Percentiles rank a stretch among this genome's conserved stretches.
Evolutionary conservation across 768 basidiomycete genomes (phyloP).

Genomic region (Boletus rubropictus): DNA sequence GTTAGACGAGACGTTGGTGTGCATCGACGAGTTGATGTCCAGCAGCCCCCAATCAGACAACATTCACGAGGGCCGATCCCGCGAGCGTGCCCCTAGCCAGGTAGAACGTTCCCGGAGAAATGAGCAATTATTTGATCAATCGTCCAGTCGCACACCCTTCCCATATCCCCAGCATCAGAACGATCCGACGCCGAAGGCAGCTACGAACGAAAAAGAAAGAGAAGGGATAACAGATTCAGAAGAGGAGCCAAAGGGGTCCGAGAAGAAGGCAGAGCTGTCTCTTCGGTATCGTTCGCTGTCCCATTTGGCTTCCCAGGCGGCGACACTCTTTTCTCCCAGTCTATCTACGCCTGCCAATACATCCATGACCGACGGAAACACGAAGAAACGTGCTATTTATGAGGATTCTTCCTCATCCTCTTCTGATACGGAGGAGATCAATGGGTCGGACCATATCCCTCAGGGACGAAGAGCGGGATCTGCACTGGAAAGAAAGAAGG

Average conservation of each 20-base stretch:
- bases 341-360: slow-evolving; percentile 30
- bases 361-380: slow-evolving; percentile 23
- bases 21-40: slow-evolving; percentile 31
- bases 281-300: slow-evolving; percentile 43
- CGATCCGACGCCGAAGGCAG: slow-evolving; percentile 3
- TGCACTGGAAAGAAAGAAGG: slow-evolving; percentile 25
- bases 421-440: slow-evolving; percentile 32
- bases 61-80: background rate
- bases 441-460: slow-evolving; percentile 54
- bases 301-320: slow-evolving; percentile 40
- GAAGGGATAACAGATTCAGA: slow-evolving; percentile 27
- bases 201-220: slow-evolving; percentile 32
- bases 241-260: slow-evolving; percentile 6
- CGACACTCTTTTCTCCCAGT: slow-evolving; percentile 32
- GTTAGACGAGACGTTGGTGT: slow-evolving; percentile 23
- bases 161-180: slow-evolving; percentile 46
- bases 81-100: background rate
- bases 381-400: slow-evolving; percentile 12
- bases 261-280: slow-evolving; percentile 17
- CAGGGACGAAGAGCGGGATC: slow-evolving; percentile 49
- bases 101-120: slow-evolving; percentile 2
- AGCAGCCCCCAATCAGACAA: slow-evolving; percentile 25
- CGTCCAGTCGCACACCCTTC: slow-evolving; percentile 48
- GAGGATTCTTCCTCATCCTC: slow-evolving; percentile 37
- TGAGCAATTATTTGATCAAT: slow-evolving; percentile 43